These are phyloP conservation scores for Wickerhamomyces pijperi DNA, from an alignment of 805 yeast species.

Conservation along the genomic window DNA sequence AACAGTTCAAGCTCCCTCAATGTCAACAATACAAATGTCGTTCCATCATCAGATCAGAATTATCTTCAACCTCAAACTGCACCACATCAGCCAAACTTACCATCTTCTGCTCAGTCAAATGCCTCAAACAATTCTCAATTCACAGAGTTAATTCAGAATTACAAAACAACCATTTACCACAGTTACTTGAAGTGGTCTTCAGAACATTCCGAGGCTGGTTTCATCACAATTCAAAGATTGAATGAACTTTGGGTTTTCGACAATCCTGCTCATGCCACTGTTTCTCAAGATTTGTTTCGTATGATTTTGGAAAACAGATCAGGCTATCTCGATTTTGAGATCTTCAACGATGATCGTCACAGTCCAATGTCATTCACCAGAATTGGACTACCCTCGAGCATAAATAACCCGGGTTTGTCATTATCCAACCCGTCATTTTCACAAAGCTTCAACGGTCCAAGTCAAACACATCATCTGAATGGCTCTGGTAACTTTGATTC, in stretches of 20 bases:
- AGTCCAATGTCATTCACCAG: neutral
- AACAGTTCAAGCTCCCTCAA: no score
- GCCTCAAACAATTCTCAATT: neutral
- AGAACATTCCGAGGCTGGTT: neutral
- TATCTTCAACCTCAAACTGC: no score
- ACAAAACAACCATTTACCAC: neutral
- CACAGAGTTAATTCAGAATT: neutral
- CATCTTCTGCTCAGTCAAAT: neutral
- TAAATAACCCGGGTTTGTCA: no score
- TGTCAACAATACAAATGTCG: neutral
- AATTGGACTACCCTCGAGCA: neutral
- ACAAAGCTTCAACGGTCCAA: no score
- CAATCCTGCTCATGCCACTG: neutral
- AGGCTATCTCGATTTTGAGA: neutral
- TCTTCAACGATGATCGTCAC: neutral
- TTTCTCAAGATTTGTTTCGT: neutral
- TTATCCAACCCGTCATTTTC: no score
- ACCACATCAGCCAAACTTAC: no score
- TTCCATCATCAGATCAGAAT: no score
- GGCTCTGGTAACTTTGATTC: no score
- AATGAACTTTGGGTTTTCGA: neutral
- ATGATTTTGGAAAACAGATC: neutral
- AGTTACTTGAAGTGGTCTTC: neutral
- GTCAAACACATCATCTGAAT: no score
- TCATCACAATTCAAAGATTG: neutral